Base-by-base conservation (phyloP, 768 basidiomycete species). In the Artomyces pyxidatus region DNA sequence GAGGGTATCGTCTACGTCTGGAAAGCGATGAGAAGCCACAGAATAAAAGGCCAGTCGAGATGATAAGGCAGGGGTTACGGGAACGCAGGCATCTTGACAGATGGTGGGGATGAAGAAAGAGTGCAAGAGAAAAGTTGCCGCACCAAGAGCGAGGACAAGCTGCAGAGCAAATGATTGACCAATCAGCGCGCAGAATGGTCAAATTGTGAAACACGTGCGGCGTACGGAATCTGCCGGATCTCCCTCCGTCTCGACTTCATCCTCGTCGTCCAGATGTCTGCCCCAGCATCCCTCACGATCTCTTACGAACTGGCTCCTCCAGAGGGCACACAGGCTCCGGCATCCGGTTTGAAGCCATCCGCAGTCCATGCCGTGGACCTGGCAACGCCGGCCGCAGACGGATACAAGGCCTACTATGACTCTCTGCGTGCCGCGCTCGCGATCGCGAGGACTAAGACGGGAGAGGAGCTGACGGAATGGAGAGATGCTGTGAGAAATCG, bases 391-490 rank as follows among this genome's bases (percentile, higher is more conserved):
- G 45, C 37, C 14, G 28, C 41, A 11, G 27, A 23, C 22, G 58
- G 48, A 1, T 54, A 63, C n/a, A 61, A 59, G 32, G 57, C 42
- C 22, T 83, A 81, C 59, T 87, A 86, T 49, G 60, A 63, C 1
- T 67, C 63, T 2, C 62, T 88, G 35, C 68, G 71, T 51, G 63
- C 56, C 5, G 68, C 78, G 17, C 68, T 88, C 43, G 66, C 65
- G 28, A 65, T 69, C 29, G 82, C 83, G 25, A 78, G 70, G 53
- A 69, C 68, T 37, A 67, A 71, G 25, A 55, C 85, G 4, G 87
- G 87, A 9, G 71, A 78, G 38, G 82, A 87, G 54, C 61, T 89
- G 63, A 88, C 87, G 0, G 72, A 63, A 5, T 88, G 85, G 87
- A 74, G 82, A 58, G 85, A 89, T 63, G 73, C 74, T 6, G 80